Conservation (phyloP, 176 grass and related monocot species). For the Poa pratensis region DNA sequence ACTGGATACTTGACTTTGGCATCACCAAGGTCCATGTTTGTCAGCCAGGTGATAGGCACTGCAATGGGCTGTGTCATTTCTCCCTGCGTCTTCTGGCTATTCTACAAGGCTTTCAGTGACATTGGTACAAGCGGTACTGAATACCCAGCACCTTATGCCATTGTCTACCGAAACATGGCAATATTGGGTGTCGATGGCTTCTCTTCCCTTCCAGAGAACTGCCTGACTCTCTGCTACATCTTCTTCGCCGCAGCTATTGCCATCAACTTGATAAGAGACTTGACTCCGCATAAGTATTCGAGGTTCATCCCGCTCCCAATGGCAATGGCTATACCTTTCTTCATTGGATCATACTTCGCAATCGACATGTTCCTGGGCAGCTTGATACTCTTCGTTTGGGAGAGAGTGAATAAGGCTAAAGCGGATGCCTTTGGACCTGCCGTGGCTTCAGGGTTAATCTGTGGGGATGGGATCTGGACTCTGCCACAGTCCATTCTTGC, state of each 20-base stretch:
- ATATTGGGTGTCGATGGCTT: slow-evolving; percentile 83
- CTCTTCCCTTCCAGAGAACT: slow-evolving; percentile 66
- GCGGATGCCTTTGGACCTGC: slow-evolving; percentile 77
- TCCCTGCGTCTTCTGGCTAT: slow-evolving; percentile 92
- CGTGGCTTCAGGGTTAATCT: slow-evolving; percentile 89
- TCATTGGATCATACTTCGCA: slow-evolving; percentile 89
- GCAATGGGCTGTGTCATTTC: slow-evolving; percentile 83
- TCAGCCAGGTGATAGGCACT: slow-evolving; percentile 93
- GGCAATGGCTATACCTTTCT: slow-evolving; percentile 98
- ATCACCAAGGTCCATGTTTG: slow-evolving; percentile 89
- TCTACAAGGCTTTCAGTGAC: slow-evolving; percentile 86
- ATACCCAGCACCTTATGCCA: slow-evolving; percentile 92
- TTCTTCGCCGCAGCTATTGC: slow-evolving; percentile 67
- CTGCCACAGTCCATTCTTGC: slow-evolving; percentile 83
- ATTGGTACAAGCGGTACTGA: slow-evolving; percentile 61
- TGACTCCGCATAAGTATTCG: slow-evolving; percentile 52
- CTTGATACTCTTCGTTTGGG: slow-evolving; percentile 75
- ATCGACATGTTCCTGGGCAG: slow-evolving; percentile 88
- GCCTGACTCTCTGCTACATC: slow-evolving; percentile 79
- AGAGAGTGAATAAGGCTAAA: slow-evolving; percentile 66
- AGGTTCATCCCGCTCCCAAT: slow-evolving; percentile 84
- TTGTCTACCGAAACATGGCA: slow-evolving; percentile 96
- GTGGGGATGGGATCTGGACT: slow-evolving; percentile 94
- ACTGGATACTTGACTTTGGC: slow-evolving; percentile 91
- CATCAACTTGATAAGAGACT: slow-evolving; percentile 70